Conservation (phyloP, 2,329 filamentous ascomycete genomes). For the Pseudomassariella vexata region DNA sequence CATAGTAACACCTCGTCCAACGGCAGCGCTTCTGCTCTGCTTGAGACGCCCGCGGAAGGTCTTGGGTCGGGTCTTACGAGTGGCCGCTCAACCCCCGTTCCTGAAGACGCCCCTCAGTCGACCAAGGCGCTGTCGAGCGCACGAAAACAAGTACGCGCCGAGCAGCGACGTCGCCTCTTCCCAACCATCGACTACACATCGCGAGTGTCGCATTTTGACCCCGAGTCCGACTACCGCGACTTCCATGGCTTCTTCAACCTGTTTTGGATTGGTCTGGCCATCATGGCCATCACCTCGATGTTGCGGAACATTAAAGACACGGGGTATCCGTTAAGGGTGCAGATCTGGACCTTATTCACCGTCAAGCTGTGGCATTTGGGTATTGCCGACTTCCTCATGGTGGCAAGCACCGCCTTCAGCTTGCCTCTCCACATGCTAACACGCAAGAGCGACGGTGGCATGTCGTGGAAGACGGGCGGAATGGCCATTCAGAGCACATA, state of each 20-base stretch:
- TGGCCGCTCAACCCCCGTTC: slow-evolving; percentile 76
- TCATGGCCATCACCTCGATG: slow-evolving; percentile 95
- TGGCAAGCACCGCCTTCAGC: slow-evolving; percentile 63
- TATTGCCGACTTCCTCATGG: slow-evolving; percentile 81
- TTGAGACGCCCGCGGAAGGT: slow-evolving; percentile 28
- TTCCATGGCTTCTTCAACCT: slow-evolving; percentile 97
- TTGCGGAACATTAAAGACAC: slow-evolving; percentile 91
- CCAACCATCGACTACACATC: slow-evolving; percentile 88
- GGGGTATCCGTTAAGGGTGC: slow-evolving; percentile 74
- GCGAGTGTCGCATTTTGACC: slow-evolving; percentile 93
- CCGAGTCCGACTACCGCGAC: slow-evolving; percentile 83
- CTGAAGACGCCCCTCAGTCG: slow-evolving; percentile 89
- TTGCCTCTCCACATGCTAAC: slow-evolving; percentile 69
- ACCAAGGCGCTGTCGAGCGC: slow-evolving; percentile 79
- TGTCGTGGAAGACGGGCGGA: slow-evolving; percentile 75
- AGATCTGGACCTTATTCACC: slow-evolving; percentile 85
- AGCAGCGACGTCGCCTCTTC: slow-evolving; percentile 79
- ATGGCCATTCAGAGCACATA: slow-evolving; percentile 77
- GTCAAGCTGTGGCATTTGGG: slow-evolving; percentile 85
- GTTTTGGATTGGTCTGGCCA: slow-evolving; percentile 94
- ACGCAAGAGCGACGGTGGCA: slow-evolving; percentile 43
- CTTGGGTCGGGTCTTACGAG: slow-evolving; percentile 42
- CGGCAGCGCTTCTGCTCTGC: too few species aligned
- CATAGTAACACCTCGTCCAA: slow-evolving; percentile 32
- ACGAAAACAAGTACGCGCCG: slow-evolving; percentile 74